Percentiles rank a stretch among this genome's conserved stretches.
Conservation (phyloP, 495 filamentous ascomycete species). For the Hypoxylon rickii region DNA sequence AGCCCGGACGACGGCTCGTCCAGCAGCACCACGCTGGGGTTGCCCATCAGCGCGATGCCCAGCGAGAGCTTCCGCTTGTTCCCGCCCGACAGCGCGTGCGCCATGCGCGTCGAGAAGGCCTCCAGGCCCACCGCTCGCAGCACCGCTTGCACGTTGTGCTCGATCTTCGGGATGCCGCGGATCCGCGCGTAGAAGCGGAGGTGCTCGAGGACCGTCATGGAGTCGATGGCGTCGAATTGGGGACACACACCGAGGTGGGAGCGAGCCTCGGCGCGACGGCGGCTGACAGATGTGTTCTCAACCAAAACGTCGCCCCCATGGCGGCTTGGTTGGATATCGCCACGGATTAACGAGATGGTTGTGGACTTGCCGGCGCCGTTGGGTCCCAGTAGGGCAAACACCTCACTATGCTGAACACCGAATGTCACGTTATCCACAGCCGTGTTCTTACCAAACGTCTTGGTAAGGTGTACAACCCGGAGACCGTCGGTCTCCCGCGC, state of each 20-base stretch:
- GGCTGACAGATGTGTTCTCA: constrained; percentile 69
- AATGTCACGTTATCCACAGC: constrained; percentile 86
- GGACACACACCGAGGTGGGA: constrained; percentile 78
- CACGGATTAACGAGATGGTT: constrained; percentile 81
- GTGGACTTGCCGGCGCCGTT: constrained; percentile 90
- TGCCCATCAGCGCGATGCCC: constrained; percentile 78
- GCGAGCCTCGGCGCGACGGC: constrained; percentile 66
- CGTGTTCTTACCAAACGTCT: constrained; percentile 68
- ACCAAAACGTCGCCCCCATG: constrained; percentile 72
- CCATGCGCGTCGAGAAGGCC: constrained; percentile 64
- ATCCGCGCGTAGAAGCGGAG: constrained; percentile 74
- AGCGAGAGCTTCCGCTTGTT: constrained; percentile 75
- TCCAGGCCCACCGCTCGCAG: constrained; percentile 63
- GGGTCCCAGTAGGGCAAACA: constrained; percentile 84
- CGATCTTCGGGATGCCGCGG: constrained; percentile 65
- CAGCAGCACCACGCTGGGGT: constrained; percentile 71
- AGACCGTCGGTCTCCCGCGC: constrained; percentile 62
- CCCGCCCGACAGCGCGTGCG: constrained; percentile 69
- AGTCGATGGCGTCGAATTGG: constrained; percentile 71
- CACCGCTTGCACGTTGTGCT: constrained; percentile 65
- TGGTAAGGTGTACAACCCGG: constrained; percentile 74
- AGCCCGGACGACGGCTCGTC: constrained; percentile 73
- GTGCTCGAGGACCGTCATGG: constrained; percentile 73
- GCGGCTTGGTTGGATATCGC: constrained; percentile 71
- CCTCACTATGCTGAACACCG: constrained; percentile 73